These are phyloP conservation scores for Solanum hybrid DNA, from an alignment of 305 asterid species.

Conservation along the genomic window DNA sequence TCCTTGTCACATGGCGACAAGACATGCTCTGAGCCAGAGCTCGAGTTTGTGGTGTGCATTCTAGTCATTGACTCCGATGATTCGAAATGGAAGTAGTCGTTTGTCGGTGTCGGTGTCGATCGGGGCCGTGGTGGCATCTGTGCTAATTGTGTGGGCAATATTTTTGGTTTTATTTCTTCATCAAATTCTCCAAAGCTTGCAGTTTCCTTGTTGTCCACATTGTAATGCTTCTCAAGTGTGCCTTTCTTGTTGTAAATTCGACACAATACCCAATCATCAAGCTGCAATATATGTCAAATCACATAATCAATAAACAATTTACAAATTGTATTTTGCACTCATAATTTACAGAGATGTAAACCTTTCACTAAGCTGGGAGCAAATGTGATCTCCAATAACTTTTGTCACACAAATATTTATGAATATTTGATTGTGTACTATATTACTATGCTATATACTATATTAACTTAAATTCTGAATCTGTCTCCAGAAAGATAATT, in stretches of 20 bases:
- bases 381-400: neutral
- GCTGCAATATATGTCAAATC: conserved; percentile 14
- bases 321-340: neutral
- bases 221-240: conserved; percentile 24
- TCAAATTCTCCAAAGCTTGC: conserved; percentile 7
- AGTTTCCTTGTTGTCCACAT: conserved; percentile 1
- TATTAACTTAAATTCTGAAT: neutral
- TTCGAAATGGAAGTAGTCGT: conserved; percentile 14
- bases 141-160: neutral
- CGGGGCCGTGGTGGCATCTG: neutral
- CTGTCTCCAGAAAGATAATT: neutral
- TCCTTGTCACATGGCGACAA: conserved; percentile 27
- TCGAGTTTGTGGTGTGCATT: conserved; percentile 26
- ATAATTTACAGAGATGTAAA: neutral
- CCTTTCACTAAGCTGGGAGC: neutral
- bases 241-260: conserved; percentile 52
- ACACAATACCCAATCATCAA: conserved; percentile 49
- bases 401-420: neutral
- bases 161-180: conserved; percentile 18
- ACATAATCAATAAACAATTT: neutral
- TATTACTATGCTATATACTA: neutral
- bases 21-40: conserved; percentile 21
- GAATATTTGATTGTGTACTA: neutral
- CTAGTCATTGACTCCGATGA: conserved; percentile 26
- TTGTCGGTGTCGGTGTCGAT: neutral